Base-by-base conservation (phyloP, 192 early-diverging fungal genomes). In the Backusella morwellensis region DNA sequence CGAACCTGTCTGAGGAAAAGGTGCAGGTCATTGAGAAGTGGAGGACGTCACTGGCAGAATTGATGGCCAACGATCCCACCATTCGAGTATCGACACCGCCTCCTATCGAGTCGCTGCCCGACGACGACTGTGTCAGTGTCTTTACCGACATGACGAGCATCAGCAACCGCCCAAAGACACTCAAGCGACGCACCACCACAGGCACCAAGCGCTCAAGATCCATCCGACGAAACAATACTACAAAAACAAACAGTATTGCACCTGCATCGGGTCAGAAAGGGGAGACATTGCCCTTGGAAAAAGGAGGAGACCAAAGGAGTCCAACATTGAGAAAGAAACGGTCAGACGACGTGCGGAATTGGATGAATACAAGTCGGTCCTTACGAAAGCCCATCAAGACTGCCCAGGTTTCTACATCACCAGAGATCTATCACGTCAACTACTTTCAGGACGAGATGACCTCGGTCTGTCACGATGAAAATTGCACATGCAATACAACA, bases 111-210 rank as follows among this genome's bases (percentile, higher is more conserved):
- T 52, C 74, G 7, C 77, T 79, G 12, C 78, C 76, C 26, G 79
- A 80, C 40, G 82, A 83, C 47, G 68, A 79, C 47, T 21, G 12
- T 6, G 38, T 81, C 35, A 79, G 75, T 26, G 50, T 80, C 3
- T 66, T 35, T n/a, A 80, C 71, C 34, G 78, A 72, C 15, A 83
- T 80, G 78, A 83, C 81, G 1, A 79, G 78, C 67, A 59, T 83
- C 19, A 80, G 78, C 19, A 42, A 68, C n/a, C 71, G 76, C 23
- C 21, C 70, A 2, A 50, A 26, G 23, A 14, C 15, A 3, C 4
- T 50, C 12, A 34, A 56, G 12, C 35, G 56, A 38, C 52, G 54
- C 15, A 66, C 52, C 36, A 63, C 70, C 8, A 72, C 36, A 26
- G 42, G 56, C 29, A 42, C 42, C 21, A 73, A 47, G 36, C 59